Conservation (phyloP, 768 basidiomycete species). For the Lactarius hatsudake region DNA sequence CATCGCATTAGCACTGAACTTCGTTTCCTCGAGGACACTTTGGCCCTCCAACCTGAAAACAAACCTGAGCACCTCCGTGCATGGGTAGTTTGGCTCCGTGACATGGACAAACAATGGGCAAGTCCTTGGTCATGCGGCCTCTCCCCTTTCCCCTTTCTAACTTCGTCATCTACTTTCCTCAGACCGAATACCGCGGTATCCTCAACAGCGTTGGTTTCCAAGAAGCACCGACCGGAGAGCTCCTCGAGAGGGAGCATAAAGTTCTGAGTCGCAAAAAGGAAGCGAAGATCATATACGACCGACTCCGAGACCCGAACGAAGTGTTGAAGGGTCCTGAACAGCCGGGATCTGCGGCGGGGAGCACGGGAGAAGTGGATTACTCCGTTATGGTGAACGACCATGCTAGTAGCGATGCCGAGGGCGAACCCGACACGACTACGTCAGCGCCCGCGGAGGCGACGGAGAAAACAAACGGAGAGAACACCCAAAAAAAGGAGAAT, state of each 20-base stretch:
- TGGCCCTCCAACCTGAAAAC: slow-evolving; percentile 18
- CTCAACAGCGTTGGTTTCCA: slow-evolving; percentile 23
- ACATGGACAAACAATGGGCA: slow-evolving; percentile 25
- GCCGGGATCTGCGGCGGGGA: slow-evolving; percentile 4
- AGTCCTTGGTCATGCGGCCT: neutral
- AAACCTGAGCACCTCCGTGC: slow-evolving; percentile 20
- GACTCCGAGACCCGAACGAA: slow-evolving; percentile 15
- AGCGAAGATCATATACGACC: slow-evolving; percentile 16
- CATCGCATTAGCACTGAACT: slow-evolving; percentile 21
- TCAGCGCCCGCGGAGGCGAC: slow-evolving; percentile 5
- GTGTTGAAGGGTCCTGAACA: slow-evolving; percentile 3
- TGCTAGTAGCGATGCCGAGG: slow-evolving; percentile 21
- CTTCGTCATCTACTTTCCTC: neutral
- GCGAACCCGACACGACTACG: slow-evolving; percentile 22
- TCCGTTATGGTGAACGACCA: slow-evolving; percentile 19
- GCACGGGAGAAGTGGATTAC: slow-evolving; percentile 14
- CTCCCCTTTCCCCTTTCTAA: slow-evolving; percentile 3
- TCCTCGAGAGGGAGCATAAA: slow-evolving; percentile 15
- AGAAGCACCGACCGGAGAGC: slow-evolving; percentile 20
- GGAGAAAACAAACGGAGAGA: slow-evolving; percentile 20
- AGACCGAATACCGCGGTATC: slow-evolving; percentile 21
- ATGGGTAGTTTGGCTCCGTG: slow-evolving; percentile 20
- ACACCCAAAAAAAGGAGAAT: neutral
- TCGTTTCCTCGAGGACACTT: slow-evolving; percentile 13
- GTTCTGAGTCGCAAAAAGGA: slow-evolving; percentile 21